Base-by-base conservation (phyloP, 164 flowering plant genomes). In the Paratinospora sagittata region DNA sequence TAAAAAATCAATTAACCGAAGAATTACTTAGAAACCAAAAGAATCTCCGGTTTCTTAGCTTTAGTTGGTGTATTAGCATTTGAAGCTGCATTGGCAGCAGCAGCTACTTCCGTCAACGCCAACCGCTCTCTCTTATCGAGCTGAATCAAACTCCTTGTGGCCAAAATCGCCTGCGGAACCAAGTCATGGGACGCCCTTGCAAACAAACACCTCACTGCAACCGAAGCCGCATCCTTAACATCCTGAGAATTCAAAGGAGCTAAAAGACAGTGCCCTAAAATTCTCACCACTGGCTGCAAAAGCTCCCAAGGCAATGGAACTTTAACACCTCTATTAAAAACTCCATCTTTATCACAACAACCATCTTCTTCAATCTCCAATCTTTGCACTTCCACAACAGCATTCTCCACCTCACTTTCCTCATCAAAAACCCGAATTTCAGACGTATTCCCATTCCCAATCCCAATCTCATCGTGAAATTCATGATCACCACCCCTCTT, bases 281-380 rank as follows among this genome's bases (percentile, higher is more conserved):
- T 90, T 72, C 97, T 85, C 81, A 92, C 64, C 26, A 85, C 71
- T 0, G 96, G 94, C 79, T 90, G 97, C 74, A 90, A 75, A 8
- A 95, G 81, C 82, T 95, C 98, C 98, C 97, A 95, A 4, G 98
- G 98, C 47, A 92, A 82, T 6, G 93, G 97, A 81, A 95, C 87
- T 67, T 92, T 89, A 11, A 71, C 70, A 12, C 90, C 92, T 62
- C 78, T 79, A 30, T 30, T 30, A 6, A 67, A 61, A 34, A 23
- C 57, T 60, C 75, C 63, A 34, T 72, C 61, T 58, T 69, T 61
- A 27, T 43, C 58, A 10, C 65, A 11, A 10, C 65, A 11, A 17
- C 67, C 63, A 24, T 76, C 62, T n/a, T n/a, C n/a, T 23, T 47
- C 77, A n/a, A 83, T 74, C 19, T 11, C 77, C 79, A 85, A 67